A percentile compares a stretch with the other conserved stretches of the same genome.
Conservation (phyloP, 2,329 filamentous ascomycete species). For the Lasiodiplodia sp. region DNA sequence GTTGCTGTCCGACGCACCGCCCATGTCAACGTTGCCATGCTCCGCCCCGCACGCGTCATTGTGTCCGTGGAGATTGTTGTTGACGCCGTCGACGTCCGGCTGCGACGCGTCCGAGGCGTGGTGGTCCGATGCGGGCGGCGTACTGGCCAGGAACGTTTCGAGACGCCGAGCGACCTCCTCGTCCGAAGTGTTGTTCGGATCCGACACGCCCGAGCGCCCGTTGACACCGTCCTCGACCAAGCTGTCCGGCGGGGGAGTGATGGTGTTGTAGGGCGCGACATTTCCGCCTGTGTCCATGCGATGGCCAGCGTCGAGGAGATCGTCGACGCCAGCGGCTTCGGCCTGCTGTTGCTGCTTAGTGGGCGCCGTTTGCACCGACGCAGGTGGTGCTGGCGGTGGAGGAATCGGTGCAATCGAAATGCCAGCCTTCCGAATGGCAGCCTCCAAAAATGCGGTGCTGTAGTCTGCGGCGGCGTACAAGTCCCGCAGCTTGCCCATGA, state of each 20-base stretch:
- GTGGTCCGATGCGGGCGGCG: slow-evolving; percentile 55
- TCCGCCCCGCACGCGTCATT: slow-evolving; percentile 35
- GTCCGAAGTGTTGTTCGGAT: slow-evolving; percentile 50
- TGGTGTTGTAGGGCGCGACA: slow-evolving; percentile 27
- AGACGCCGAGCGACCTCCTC: slow-evolving; percentile 56
- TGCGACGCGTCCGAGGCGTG: slow-evolving; percentile 39
- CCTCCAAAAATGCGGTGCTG: slow-evolving; percentile 92
- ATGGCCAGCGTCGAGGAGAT: slow-evolving; percentile 55
- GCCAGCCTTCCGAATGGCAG: slow-evolving; percentile 84
- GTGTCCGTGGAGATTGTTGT: slow-evolving; percentile 48
- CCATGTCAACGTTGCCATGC: slow-evolving; percentile 18
- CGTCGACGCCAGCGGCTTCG: slow-evolving; percentile 51
- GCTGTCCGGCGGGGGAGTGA: slow-evolving; percentile 52
- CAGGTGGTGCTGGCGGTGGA: slow-evolving; percentile 36
- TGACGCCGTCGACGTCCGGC: slow-evolving; percentile 30
- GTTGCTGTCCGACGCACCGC: slow-evolving; percentile 1
- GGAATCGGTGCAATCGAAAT: slow-evolving; percentile 68
- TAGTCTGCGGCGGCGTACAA: slow-evolving; percentile 95
- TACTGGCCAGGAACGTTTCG: slow-evolving; percentile 59
- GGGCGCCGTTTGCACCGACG: slow-evolving; percentile 22
- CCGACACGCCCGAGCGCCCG: slow-evolving; percentile 35
- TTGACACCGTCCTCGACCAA: slow-evolving; percentile 34
- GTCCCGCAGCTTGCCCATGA: slow-evolving; percentile 85
- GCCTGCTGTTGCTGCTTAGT: not conserved
- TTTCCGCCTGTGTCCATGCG: slow-evolving; percentile 42